These are phyloP conservation scores for Poa pratensis DNA, from an alignment of 176 grass and related monocot genomes.

Conservation along the genomic window DNA sequence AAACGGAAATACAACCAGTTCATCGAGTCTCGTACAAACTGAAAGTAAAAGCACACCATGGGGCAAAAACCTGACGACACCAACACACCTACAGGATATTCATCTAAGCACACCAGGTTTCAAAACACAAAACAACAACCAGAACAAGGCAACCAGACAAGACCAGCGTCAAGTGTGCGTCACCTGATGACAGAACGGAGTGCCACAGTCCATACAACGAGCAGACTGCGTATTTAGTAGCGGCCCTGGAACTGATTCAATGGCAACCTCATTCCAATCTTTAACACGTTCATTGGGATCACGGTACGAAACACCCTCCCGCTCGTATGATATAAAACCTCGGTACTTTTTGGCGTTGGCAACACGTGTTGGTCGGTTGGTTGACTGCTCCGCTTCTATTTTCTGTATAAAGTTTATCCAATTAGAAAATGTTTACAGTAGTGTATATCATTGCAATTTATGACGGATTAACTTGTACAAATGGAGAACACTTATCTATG, in stretches of 20 bases:
- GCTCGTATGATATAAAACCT: constrained; percentile 90
- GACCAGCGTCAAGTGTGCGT: neutral
- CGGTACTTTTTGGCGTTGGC: constrained; percentile 72
- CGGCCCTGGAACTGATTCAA: constrained; percentile 81
- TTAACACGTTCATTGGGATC: constrained; percentile 72
- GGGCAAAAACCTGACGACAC: no score
- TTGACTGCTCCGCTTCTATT: constrained; percentile 32
- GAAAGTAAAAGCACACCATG: no score
- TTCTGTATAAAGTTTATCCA: constrained; percentile 55
- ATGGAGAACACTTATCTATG: neutral
- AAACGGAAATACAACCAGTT: no score
- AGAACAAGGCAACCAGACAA: no score
- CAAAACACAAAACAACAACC: no score
- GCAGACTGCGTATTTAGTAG: constrained; percentile 92
- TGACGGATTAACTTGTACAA: neutral
- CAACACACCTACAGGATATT: no score
- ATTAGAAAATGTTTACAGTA: constrained; percentile 30
- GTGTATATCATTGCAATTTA: constrained; percentile 26
- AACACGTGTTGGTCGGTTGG: constrained; percentile 64
- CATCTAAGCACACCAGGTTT: no score
- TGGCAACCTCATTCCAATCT: constrained; percentile 95
- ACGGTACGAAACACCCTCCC: constrained; percentile 81
- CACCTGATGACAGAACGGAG: constrained; percentile 99
- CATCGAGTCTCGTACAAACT: no score
- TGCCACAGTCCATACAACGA: constrained; percentile 99